Evolutionary conservation across 305 asterid species (phyloP).

Genomic region (Rubia tinctorum): DNA sequence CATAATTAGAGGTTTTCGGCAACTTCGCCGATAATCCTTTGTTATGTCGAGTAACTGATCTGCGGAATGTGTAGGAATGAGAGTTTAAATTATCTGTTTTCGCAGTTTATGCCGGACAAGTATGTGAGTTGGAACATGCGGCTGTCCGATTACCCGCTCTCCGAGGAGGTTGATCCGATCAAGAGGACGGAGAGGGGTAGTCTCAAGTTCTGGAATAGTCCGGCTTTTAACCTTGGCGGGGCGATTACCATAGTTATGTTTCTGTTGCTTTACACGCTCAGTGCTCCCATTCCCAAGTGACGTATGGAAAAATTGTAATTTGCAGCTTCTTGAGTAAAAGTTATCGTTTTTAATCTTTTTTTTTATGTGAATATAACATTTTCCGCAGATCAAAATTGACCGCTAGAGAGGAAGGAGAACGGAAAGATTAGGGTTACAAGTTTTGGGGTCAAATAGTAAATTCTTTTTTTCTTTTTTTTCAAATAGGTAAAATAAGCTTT

Average conservation of each 20-base stretch:
- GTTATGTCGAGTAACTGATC: too few species aligned
- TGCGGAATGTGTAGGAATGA: too few species aligned
- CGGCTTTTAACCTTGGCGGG: slow-evolving; percentile 55
- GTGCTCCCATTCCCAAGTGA: slow-evolving; percentile 53
- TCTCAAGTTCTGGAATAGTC: slow-evolving; percentile 87
- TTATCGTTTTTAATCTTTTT: background rate
- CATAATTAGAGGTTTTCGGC: too few species aligned
- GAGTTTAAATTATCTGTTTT: too few species aligned
- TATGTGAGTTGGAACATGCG: slow-evolving; percentile 90
- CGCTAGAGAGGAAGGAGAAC: too few species aligned
- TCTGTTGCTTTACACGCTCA: slow-evolving; percentile 68
- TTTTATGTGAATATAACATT: too few species aligned
- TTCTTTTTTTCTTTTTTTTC: too few species aligned
- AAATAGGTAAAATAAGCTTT: too few species aligned
- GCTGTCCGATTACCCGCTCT: slow-evolving; percentile 68
- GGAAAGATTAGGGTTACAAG: too few species aligned
- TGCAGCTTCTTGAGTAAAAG: slow-evolving; percentile 18
- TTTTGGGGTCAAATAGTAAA: too few species aligned
- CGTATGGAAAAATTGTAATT: background rate
- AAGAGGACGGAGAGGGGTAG: slow-evolving; percentile 86
- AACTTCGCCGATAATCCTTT: too few species aligned
- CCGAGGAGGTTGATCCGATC: slow-evolving; percentile 94
- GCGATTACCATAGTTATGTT: slow-evolving; percentile 73
- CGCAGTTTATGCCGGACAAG: slow-evolving; percentile 67
- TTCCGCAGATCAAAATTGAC: too few species aligned